Base-by-base conservation (phyloP, 305 asterid species). In the Fraxinus floribunda region DNA sequence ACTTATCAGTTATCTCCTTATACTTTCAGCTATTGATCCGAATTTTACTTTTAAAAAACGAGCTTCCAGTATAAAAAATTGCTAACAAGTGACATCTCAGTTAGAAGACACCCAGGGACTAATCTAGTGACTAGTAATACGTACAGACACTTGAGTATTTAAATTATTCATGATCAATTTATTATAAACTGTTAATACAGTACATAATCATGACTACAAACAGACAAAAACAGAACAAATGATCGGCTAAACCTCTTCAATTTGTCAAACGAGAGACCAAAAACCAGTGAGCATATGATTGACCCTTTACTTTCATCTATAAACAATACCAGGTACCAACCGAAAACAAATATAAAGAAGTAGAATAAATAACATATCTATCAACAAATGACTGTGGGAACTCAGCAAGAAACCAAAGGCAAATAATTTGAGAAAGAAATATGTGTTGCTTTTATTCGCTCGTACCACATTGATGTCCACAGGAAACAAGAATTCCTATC, bases 241-340 rank as follows among this genome's bases (percentile, higher is more conserved):
- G 1, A 20, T 46, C 81, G 44, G 35, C 41, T 44, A 18, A 16
- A 26, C 9, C 72, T 29, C 49, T 41, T 52, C 57, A 6, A 66
- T 22, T 29, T 39, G 24, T 29, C 13, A 32, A 80, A 49, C 78
- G 38, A 80, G 24, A 52, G 74, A 78, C 68, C 57, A 41, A 73
- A 20, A 10, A 52, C 16, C 74, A 16, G 75, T 15, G 72, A 52
- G 64, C 77, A 38, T 7, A 68, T 22, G 34, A 16, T 46, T 26
- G 44, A 9, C 11, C 10, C 29, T 62, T 35, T 8, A 36, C 22
- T 46, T 75, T n/a, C n/a, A 15, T 38, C 30, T 34, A 36, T 16
- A 75, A 75, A n/a, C 60, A 75, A 18, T 38, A 49, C 82, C 26
- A 68, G 36, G 26, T 64, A 76, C 76, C 39, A 72, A 78, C 64